Conservation (phyloP, 306 rosid species). For the Vicia villosa region DNA sequence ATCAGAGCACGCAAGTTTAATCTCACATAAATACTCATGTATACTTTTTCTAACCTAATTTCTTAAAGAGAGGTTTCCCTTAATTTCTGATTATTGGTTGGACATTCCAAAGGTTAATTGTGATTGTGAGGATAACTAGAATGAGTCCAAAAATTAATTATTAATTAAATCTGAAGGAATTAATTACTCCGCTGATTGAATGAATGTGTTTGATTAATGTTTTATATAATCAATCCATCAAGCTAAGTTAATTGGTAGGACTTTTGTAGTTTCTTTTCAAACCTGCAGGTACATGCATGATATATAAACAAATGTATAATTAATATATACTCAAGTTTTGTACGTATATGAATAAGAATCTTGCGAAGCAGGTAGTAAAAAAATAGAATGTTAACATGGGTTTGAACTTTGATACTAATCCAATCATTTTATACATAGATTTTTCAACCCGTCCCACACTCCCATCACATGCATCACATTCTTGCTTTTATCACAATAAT, state of each 20-base stretch:
- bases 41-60: conserved; percentile 59
- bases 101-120: conserved; percentile 28
- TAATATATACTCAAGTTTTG: conserved; percentile 24
- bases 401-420: conserved; percentile 38
- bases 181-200: conserved; percentile 36
- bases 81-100: conserved; percentile 32
- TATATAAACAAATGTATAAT: conserved; percentile 14
- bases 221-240: conserved; percentile 1
- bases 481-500: neutral
- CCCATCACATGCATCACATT: conserved; percentile 61
- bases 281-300: conserved; percentile 24
- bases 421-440: conserved; percentile 44
- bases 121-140: conserved; percentile 18
- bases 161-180: neutral
- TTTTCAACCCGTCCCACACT: conserved; percentile 50
- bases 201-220: conserved; percentile 38
- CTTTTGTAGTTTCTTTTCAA: conserved; percentile 27
- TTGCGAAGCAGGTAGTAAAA: neutral
- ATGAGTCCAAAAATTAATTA: conserved; percentile 25
- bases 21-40: neutral
- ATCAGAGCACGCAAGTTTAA: conserved; percentile 34
- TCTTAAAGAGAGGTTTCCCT: conserved; percentile 3
- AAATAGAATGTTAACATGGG: conserved; percentile 29
- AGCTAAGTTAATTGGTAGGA: conserved; percentile 31
- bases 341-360: conserved; percentile 27